Evolutionary conservation across 2,329 filamentous ascomycete species (phyloP), one percentile per base, ranked within the genome.

Genomic region (Ceratocystis huliohia): DNA sequence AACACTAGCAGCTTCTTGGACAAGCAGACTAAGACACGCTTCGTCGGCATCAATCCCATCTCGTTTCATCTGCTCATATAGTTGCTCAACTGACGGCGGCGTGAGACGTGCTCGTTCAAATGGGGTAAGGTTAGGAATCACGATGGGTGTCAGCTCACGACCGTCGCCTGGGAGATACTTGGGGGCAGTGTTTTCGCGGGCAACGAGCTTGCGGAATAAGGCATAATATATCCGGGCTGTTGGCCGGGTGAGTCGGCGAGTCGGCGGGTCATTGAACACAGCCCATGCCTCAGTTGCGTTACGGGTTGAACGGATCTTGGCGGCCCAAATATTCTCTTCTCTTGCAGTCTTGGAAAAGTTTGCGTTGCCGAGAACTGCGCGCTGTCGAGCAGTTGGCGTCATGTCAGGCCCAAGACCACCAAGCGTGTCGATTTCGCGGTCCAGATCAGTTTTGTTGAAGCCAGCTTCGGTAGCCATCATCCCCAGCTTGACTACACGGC

Each of bases 271-370:
- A 67, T 76, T 75, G 67, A 82, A 80, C 56, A 76, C 74, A 4
- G 76, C 76, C 84, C 84, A 87, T 3, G 84, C 84, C 71, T 87
- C 84, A 67, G 81, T 78, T 0, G 80, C 76, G 70, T 86, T 85
- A 28, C 84, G 78, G 4, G 84, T 87, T 0, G 84, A 79, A 68
- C 76, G 78, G 50, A 87, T 78, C 33, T 78, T 79, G 67, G 81
- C 80, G 45, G 81, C 81, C 84, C 84, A 87, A 0, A 71, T 30
- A 10, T 66, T 63, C 25, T 70, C 67, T 25, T 68, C 48, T 20
- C 13, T 22, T 5, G 45, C 45, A 25, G 30, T 30, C 37, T 10
- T 33, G 13, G 30, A 20, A 13, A 53, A 15, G 17, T 10, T 44
- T 15, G 67, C 4, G 68, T 69, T 3, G 71, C 70, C 62, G 72